Percentiles rank a stretch among this genome's conserved stretches.
Conservation (phyloP, 352 stramenopile species). For the Phytophthora sojae region DNA sequence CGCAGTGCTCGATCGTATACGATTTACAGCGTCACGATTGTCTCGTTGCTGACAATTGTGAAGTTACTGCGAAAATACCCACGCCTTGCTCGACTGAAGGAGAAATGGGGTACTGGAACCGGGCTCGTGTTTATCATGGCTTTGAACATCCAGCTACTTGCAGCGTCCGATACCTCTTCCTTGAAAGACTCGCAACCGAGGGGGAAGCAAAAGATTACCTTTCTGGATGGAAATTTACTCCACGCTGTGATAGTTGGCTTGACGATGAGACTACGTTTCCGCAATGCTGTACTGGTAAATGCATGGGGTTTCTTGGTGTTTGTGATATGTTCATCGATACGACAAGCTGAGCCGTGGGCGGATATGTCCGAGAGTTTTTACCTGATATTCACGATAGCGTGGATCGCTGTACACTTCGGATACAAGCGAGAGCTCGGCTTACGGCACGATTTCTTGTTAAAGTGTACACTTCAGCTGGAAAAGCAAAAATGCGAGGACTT, state of each 20-base stretch:
- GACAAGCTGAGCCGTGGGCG: conserved; percentile 38
- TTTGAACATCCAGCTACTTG: conserved; percentile 55
- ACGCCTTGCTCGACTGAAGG: conserved; percentile 45
- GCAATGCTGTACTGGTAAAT: conserved; percentile 59
- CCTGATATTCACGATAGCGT: conserved; percentile 42
- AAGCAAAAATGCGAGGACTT: conserved; percentile 87
- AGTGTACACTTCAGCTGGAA: conserved; percentile 79
- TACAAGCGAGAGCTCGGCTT: conserved; percentile 74
- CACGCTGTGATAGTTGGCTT: conserved; percentile 66
- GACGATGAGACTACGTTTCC: conserved; percentile 64
- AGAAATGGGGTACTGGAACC: conserved; percentile 34
- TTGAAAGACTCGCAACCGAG: conserved; percentile 9
- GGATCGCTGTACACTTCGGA: conserved; percentile 52
- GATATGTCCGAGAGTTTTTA: conserved; percentile 52
- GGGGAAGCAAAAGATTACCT: conserved; percentile 26
- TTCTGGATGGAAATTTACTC: conserved; percentile 63
- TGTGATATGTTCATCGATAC: conserved; percentile 29
- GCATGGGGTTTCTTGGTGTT: conserved; percentile 48
- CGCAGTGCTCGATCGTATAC: conserved; percentile 44
- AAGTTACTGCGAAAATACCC: conserved; percentile 46
- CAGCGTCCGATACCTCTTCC: conserved; percentile 6
- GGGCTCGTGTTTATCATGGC: conserved; percentile 48
- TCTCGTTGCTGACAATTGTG: conserved; percentile 31
- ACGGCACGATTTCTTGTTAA: conserved; percentile 79
- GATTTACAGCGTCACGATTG: conserved; percentile 42